A percentile compares a stretch with the other conserved stretches of the same genome.
These are phyloP conservation scores for Sporothrix humicola DNA, from an alignment of 2,329 filamentous ascomycete genomes.

Conservation along the genomic window DNA sequence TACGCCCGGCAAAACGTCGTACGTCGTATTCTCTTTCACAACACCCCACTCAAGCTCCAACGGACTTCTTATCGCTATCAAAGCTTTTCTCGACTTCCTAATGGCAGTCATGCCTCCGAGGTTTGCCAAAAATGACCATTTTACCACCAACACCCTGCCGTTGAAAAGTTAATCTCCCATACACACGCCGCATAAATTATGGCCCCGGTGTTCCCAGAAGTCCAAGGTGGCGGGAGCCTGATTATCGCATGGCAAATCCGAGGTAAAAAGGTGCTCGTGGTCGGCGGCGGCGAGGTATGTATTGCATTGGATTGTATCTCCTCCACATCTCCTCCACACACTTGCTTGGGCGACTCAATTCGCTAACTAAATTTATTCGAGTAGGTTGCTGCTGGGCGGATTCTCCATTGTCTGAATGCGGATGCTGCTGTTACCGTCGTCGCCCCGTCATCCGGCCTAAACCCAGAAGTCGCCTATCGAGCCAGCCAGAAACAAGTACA, in stretches of 20 bases:
- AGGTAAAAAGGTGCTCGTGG: constrained; percentile 85
- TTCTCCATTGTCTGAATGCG: constrained; percentile 92
- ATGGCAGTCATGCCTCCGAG: background rate
- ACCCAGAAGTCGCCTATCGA: constrained; percentile 85
- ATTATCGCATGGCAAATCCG: constrained; percentile 96
- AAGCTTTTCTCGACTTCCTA: background rate
- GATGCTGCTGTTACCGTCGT: constrained; percentile 89
- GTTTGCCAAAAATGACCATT: constrained; percentile 5
- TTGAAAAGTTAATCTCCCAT: background rate
- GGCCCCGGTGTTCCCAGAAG: constrained; percentile 68
- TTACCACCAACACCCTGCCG: background rate
- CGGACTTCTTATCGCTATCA: constrained; percentile 31
- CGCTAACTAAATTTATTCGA: constrained; percentile 26
- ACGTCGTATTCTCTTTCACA: too few species aligned
- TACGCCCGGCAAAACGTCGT: too few species aligned
- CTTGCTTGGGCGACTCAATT: too few species aligned
- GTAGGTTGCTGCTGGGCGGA: constrained; percentile 92
- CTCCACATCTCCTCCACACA: constrained; percentile 8
- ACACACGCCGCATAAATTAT: constrained; percentile 29
- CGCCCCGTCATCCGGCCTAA: constrained; percentile 78
- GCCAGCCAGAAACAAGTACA: constrained; percentile 75
- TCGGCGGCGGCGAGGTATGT: constrained; percentile 89
- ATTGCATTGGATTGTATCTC: constrained; percentile 39
- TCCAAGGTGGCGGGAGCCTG: constrained; percentile 89
- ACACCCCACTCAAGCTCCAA: background rate